phyloP scores from a whole-genome alignment of 139 green algal species.

The Yamagishiella unicocca region DNA sequence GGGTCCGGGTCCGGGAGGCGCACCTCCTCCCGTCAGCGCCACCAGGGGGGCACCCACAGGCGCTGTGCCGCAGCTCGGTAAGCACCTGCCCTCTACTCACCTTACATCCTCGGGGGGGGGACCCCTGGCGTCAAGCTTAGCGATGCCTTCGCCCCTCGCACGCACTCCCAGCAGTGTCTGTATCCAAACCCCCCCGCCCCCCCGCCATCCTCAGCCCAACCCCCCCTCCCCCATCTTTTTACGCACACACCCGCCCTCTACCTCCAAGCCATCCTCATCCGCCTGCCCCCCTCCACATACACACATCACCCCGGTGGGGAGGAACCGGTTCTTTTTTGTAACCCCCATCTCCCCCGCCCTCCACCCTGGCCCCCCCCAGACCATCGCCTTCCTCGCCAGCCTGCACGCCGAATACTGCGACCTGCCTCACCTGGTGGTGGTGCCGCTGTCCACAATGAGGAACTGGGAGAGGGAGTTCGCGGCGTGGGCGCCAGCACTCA shows the following conservation, averaged over 20 bases:
- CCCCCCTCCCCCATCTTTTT: background rate
- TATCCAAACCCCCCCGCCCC: background rate
- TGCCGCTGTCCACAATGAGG: constrained; percentile 84
- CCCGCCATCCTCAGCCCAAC: background rate
- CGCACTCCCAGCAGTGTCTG: background rate
- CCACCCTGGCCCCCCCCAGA: constrained; percentile 22
- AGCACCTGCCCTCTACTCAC: too few species aligned
- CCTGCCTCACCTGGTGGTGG: constrained; percentile 83
- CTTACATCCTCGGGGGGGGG: too few species aligned
- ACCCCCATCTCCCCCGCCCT: background rate
- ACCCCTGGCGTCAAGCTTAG: too few species aligned
- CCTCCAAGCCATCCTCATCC: background rate
- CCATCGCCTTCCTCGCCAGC: constrained; percentile 70
- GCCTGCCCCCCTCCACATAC: background rate
- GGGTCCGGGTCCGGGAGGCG: too few species aligned
- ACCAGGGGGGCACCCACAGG: too few species aligned
- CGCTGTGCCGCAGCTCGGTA: too few species aligned
- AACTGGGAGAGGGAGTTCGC: constrained; percentile 89
- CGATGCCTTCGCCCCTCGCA: background rate
- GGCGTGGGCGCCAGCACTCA: constrained; percentile 83
- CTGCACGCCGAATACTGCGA: constrained; percentile 49
- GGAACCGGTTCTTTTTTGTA: background rate
- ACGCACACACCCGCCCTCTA: background rate
- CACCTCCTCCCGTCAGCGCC: too few species aligned
- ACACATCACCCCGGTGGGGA: background rate